Evolutionary conservation across 257 asterid species (phyloP).

Genomic region (Ilex aquifolium): DNA sequence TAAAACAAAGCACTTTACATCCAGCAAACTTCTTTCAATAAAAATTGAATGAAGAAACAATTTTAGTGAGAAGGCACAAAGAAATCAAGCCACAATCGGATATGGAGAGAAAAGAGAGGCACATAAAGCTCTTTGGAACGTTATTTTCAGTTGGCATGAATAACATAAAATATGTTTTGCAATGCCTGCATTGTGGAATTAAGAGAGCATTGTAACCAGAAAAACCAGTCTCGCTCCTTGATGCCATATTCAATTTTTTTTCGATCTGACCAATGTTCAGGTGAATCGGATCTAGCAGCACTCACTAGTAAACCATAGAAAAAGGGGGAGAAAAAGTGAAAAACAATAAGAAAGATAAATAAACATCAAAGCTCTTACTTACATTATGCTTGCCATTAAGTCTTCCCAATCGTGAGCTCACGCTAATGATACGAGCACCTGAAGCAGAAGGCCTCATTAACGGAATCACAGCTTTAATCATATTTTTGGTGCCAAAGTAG

Average conservation of each 20-base stretch:
- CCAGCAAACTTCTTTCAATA: not conserved
- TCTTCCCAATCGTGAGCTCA: slow-evolving; percentile 80
- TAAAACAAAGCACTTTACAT: not conserved
- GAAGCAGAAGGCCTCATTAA: slow-evolving; percentile 58
- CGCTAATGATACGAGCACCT: slow-evolving; percentile 79
- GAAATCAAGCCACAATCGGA: not conserved
- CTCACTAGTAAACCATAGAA: too few species aligned
- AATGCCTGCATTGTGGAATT: not conserved
- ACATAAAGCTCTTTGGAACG: not conserved
- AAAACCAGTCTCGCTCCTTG: too few species aligned
- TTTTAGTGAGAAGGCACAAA: not conserved
- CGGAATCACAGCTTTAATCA: slow-evolving; percentile 70
- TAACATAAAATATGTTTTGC: not conserved
- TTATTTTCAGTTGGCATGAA: not conserved
- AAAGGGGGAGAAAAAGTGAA: not conserved
- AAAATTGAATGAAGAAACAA: not conserved
- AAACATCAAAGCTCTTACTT: slow-evolving; percentile 2
- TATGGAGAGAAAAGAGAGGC: not conserved
- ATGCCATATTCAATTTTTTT: too few species aligned
- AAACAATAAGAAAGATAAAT: not conserved
- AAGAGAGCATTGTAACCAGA: not conserved
- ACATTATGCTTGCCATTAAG: slow-evolving; percentile 78
- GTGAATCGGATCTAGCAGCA: too few species aligned
- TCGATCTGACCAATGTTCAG: too few species aligned
- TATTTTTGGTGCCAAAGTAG: slow-evolving; percentile 76